Evolutionary conservation across 2,329 filamentous ascomycete species (phyloP).

Genomic region (Pyrenochaeta sp.): DNA sequence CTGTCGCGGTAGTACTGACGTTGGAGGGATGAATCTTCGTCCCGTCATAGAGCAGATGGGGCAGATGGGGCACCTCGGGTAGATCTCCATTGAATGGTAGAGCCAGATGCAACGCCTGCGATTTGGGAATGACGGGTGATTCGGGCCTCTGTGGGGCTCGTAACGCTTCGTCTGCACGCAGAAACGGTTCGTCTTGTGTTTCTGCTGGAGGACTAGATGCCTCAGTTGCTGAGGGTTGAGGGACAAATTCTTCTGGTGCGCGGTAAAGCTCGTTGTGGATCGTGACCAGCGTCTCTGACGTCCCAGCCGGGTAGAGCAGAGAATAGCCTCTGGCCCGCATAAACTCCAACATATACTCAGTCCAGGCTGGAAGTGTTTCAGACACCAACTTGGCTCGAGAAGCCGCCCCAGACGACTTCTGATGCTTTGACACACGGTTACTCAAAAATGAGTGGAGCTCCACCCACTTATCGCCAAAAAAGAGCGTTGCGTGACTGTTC

Average conservation of each 20-base stretch:
- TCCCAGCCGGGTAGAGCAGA: slow-evolving; percentile 75
- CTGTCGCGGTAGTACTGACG: slow-evolving; percentile 55
- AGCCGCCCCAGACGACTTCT: slow-evolving; percentile 28
- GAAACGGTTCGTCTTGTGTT: slow-evolving; percentile 42
- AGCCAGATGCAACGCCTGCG: slow-evolving; percentile 52
- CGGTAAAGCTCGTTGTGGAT: slow-evolving; percentile 79
- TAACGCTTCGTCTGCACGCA: slow-evolving; percentile 48
- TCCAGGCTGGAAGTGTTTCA: slow-evolving; percentile 75
- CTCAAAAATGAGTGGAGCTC: slow-evolving; percentile 84
- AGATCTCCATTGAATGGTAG: slow-evolving; percentile 59
- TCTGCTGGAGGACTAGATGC: slow-evolving; percentile 14
- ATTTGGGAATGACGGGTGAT: slow-evolving; percentile 60
- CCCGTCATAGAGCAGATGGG: slow-evolving; percentile 72
- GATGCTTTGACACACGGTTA: slow-evolving; percentile 59
- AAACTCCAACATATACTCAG: slow-evolving; percentile 79
- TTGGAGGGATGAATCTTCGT: slow-evolving; percentile 50
- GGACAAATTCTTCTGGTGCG: slow-evolving; percentile 70
- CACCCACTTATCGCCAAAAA: slow-evolving; percentile 85
- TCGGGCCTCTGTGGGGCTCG: slow-evolving; percentile 29
- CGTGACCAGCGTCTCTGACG: slow-evolving; percentile 66
- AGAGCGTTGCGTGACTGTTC: slow-evolving; percentile 79
- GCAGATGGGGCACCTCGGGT: slow-evolving; percentile 58
- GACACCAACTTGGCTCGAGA: slow-evolving; percentile 59
- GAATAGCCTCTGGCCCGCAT: slow-evolving; percentile 79
- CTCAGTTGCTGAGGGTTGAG: slow-evolving; percentile 5